Percentiles rank a stretch among this genome's conserved stretches.
phyloP scores from a whole-genome alignment of 495 filamentous ascomycete species.

The Bombardia bombarda region DNA sequence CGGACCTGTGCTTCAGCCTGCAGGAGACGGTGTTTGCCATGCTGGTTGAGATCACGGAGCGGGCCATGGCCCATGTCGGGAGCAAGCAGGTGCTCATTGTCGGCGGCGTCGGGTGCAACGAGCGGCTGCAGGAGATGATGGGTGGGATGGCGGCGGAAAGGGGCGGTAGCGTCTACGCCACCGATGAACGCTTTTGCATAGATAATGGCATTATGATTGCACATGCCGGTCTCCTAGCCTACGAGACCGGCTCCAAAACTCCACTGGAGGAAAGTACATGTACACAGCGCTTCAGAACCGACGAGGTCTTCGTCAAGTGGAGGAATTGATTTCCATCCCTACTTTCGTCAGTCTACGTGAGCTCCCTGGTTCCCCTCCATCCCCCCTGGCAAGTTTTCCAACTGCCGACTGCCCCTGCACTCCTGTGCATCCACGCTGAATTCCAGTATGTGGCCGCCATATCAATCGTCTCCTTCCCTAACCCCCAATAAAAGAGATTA shows the following conservation, averaged over 20 bases:
- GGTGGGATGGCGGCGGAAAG: slow-evolving; percentile 86
- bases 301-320: slow-evolving; percentile 91
- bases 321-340: slow-evolving; percentile 49
- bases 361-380: background rate
- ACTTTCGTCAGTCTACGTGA: background rate
- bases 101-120: slow-evolving; percentile 97
- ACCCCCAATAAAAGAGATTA: no score
- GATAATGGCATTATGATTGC: slow-evolving; percentile 99
- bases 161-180: slow-evolving; percentile 85
- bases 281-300: slow-evolving; percentile 91
- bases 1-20: slow-evolving; percentile 85
- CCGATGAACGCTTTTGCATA: slow-evolving; percentile 95
- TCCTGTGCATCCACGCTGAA: no score
- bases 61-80: slow-evolving; percentile 96
- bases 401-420: no score
- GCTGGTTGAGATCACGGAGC: slow-evolving; percentile 97
- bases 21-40: slow-evolving; percentile 95
- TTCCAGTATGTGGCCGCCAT: no score
- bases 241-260: slow-evolving; percentile 67
- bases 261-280: slow-evolving; percentile 73
- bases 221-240: slow-evolving; percentile 85
- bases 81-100: slow-evolving; percentile 87
- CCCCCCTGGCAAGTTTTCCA: background rate
- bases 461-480: no score
- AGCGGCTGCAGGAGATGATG: slow-evolving; percentile 97